Evolutionary conservation across 2,329 filamentous ascomycete genomes (phyloP), one percentile per base, ranked within the genome.

Genomic region (Cercospora janseana): DNA sequence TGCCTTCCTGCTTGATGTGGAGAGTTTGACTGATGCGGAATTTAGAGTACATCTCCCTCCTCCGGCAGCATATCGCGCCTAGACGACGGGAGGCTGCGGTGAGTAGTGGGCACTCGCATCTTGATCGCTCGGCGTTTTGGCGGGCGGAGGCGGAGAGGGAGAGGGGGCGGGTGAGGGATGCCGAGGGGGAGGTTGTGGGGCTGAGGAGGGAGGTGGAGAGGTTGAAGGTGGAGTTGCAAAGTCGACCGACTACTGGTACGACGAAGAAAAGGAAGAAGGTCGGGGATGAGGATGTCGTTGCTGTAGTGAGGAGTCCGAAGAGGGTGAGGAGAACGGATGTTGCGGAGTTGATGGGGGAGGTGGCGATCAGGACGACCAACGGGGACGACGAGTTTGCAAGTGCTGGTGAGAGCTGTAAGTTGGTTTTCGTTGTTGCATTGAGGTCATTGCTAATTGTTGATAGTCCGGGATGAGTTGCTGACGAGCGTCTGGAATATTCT

Each of bases 81-180:
- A 58, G 59, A 10, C 52, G 53, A 7, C 57, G 63, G 12, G 51
- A 60, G 1, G 50, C 56, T 18, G 48, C 63, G 3, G 50, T 63
- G 13, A 60, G 55, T 21, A 58, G 65, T 12, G 40, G 55, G 0
- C 57, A 65, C 31, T 63, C 59, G 7, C 67, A 72, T 37, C 59
- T 75, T 16, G 70, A 75, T 49, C 61, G 69, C 10, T 67, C 69
- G 8, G 57, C 66, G 3, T 74, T 67, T 49, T 74, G 71, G 72
- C 59, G 60, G 2, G 48, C 58, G 2, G 57, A 66, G 37, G 63
- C 57, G 29, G 61, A 65, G 40, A 56, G 60, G 4, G 45, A 47
- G n/a, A 56, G 58, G 24, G 52, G 43, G 4, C 54, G 43, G 5
- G 31, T 59, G 9, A 42, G 52, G 9, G 45, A 41, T 16, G 37